phyloP scores from a whole-genome alignment of 2,329 filamentous ascomycete species.

The Fusarium tuaranense region DNA sequence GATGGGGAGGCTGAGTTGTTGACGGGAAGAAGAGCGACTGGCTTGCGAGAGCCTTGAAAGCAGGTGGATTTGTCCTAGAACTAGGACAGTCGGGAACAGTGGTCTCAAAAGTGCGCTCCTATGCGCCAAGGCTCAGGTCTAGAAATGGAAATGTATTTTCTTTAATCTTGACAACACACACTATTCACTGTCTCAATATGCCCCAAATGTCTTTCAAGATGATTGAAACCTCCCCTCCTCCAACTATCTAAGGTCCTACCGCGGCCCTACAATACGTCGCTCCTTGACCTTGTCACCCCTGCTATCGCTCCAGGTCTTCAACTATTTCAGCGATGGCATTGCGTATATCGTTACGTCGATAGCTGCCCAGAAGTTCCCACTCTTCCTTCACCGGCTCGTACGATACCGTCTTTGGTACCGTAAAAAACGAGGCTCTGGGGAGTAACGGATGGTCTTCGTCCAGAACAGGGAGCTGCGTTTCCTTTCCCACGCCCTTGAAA shows the following conservation, averaged over 20 bases:
- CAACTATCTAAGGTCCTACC: neutral
- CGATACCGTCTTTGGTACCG: neutral
- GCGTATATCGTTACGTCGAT: neutral
- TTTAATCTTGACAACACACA: neutral
- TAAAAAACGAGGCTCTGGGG: neutral
- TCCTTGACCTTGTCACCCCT: neutral
- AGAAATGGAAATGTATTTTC: no score
- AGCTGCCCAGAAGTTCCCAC: neutral
- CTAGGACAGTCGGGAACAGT: no score
- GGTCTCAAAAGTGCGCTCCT: no score
- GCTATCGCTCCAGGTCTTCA: neutral
- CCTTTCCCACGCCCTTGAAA: neutral
- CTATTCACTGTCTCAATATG: neutral
- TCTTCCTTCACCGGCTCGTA: neutral
- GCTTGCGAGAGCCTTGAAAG: slow-evolving; percentile 63
- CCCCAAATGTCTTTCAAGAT: neutral
- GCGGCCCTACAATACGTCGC: neutral
- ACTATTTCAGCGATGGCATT: neutral
- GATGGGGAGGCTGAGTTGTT: slow-evolving; percentile 66
- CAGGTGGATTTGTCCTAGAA: neutral
- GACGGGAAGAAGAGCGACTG: slow-evolving; percentile 62
- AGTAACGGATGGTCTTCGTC: neutral
- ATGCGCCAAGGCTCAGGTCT: no score
- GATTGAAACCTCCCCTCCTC: neutral
- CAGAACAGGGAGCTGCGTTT: neutral